Conservation (phyloP, 2,329 filamentous ascomycete genomes). For the Sclerotinia borealis region DNA sequence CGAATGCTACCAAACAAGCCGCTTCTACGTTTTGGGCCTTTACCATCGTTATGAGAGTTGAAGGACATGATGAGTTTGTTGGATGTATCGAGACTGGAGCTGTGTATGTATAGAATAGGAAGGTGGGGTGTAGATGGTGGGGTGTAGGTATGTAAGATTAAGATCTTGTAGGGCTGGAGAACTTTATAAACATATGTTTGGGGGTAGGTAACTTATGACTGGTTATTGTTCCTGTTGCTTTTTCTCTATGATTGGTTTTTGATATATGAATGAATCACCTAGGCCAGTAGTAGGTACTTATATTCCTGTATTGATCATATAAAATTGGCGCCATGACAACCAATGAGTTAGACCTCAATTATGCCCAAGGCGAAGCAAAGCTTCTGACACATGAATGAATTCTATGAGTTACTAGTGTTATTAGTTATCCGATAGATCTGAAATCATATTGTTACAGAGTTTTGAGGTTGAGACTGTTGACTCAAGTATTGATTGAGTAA, state of each 20-base stretch:
- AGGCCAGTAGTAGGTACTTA: not conserved
- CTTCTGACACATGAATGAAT: not conserved
- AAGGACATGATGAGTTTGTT: conserved; percentile 4
- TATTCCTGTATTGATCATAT: not conserved
- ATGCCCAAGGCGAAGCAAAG: conserved; percentile 8
- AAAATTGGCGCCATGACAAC: not conserved
- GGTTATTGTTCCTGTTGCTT: not conserved
- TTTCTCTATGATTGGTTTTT: not conserved
- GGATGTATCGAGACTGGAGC: not conserved
- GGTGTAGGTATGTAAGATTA: too few relatives aligned
- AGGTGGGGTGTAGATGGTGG: too few relatives aligned
- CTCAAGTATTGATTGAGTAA: too few relatives aligned
- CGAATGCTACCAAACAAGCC: not conserved
- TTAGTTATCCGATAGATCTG: not conserved
- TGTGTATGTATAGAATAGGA: conserved; percentile 4
- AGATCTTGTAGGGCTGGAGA: not conserved
- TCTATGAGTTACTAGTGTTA: not conserved
- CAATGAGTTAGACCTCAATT: not conserved
- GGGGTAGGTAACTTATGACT: not conserved
- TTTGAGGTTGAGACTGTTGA: too few relatives aligned
- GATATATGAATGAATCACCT: not conserved
- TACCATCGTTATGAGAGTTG: not conserved
- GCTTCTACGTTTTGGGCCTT: not conserved
- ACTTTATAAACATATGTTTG: not conserved
- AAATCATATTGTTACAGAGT: not conserved